Conservation (phyloP, 225 moss, liverwort and hornwort species). For the Thuidium tamariscinum region DNA sequence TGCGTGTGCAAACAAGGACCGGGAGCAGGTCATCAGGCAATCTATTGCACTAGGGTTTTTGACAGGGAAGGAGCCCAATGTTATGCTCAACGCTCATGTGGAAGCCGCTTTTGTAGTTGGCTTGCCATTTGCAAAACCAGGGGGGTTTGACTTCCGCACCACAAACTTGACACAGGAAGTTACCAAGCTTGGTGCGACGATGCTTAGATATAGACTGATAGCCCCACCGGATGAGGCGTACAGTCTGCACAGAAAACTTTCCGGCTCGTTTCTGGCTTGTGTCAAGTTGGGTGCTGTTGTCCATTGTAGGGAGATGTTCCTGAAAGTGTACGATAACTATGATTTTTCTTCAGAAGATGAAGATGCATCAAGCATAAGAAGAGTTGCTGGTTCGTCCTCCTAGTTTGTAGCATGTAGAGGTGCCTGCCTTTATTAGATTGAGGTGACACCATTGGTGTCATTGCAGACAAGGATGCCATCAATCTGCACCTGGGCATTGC, state of each 20-base stretch:
- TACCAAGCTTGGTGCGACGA: conserved; percentile 74
- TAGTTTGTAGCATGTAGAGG: background rate
- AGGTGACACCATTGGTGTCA: background rate
- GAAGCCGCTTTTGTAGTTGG: conserved; percentile 86
- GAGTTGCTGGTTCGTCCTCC: conserved; percentile 8
- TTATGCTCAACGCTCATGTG: conserved; percentile 76
- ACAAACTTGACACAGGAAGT: conserved; percentile 60
- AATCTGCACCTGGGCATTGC: background rate
- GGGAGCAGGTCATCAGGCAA: conserved; percentile 62
- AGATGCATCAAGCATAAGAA: conserved; percentile 18
- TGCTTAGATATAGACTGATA: conserved; percentile 74
- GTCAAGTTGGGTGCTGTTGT: conserved; percentile 79
- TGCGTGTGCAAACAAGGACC: conserved; percentile 89
- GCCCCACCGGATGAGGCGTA: conserved; percentile 96
- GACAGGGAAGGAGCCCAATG: conserved; percentile 57
- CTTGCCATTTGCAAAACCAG: conserved; percentile 63
- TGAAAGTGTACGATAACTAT: conserved; percentile 42
- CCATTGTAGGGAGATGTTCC: conserved; percentile 76
- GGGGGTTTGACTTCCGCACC: conserved; percentile 72
- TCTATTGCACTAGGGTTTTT: conserved; percentile 79
- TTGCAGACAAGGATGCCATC: background rate
- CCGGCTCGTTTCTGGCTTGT: conserved; percentile 94
- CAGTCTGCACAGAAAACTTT: conserved; percentile 89
- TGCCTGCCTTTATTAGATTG: background rate
- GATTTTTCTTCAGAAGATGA: conserved; percentile 28